Evolutionary conservation across 2,329 filamentous ascomycete species (phyloP), one percentile per base, ranked within the genome.

Genomic region (Stachybotrys elegans): DNA sequence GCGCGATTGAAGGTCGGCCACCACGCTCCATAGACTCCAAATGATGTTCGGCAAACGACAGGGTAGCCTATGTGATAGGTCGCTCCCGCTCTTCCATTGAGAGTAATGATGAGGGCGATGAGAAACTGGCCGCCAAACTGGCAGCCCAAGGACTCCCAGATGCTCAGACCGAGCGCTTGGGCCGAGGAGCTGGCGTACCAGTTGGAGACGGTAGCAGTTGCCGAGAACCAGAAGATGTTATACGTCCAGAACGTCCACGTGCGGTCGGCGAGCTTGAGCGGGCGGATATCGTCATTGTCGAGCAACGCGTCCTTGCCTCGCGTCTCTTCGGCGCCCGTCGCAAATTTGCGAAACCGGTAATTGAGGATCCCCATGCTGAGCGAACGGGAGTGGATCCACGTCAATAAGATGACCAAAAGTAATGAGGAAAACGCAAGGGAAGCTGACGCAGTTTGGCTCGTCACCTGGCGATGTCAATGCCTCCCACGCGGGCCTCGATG

Each of bases 81-180:
- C 1, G 68, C 68, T 6, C 69, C 68, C 12, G 63, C 58, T 13
- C 67, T 59, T 5, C 69, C 67, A 46, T 71, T 72, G 13, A 71
- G 52, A 1, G 63, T 62, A 53, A 72, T 69, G 45, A 69, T 52
- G 46, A 65, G 40, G 27, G 63, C 63, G 43, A 67, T 64, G 9
- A 73, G 54, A 20, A 62, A 56, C 27, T 71, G 63, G 34, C 72
- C 73, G 5, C 60, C 67, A 22, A 67, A 54, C 35, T 62, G 53
- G 54, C 67, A 62, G 38, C 53, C 68, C 22, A 75, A 47, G 13
- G 65, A 63, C 51, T 75, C 71, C 72, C 72, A 76, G 63, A 74
- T 72, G 32, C 62, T 68, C 19, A 76, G 55, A 9, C 72, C 72
- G 8, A 68, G 48, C 3, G 68, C 57, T 51, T 68, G 63, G 2